phyloP scores from a whole-genome alignment of 129 eudicot genomes.

The Smallanthus sonchifolius region DNA sequence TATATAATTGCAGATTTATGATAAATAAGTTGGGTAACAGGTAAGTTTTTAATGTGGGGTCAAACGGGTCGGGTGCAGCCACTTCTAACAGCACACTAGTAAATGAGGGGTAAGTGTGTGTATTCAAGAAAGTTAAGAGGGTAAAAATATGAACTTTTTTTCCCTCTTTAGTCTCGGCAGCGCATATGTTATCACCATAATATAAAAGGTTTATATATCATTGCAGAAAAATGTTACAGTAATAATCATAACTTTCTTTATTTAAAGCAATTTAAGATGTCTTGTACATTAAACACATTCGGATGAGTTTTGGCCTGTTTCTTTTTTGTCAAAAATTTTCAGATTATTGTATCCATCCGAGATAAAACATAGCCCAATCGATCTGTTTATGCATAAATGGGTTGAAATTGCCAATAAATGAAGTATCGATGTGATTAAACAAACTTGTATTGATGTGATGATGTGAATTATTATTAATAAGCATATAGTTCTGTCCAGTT shows the following conservation, averaged over 20 bases:
- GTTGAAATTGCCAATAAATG: background rate
- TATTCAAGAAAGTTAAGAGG: no score
- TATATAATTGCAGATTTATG: background rate
- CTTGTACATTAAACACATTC: background rate
- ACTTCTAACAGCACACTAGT: background rate
- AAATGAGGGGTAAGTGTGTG: no score
- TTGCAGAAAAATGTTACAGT: background rate
- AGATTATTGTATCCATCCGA: background rate
- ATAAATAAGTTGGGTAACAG: background rate
- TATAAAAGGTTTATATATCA: background rate
- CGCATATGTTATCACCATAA: background rate
- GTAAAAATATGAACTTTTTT: no score
- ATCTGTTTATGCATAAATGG: background rate
- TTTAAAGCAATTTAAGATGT: no score
- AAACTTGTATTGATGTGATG: background rate
- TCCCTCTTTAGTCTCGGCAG: background rate
- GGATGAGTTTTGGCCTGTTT: background rate
- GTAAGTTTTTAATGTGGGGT: background rate
- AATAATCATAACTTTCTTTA: no score
- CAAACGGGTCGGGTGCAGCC: background rate
- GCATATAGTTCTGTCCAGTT: background rate
- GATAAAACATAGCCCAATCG: background rate
- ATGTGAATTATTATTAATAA: slow-evolving; percentile 2
- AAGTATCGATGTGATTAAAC: background rate
- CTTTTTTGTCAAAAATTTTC: background rate